These are phyloP conservation scores for Adansonia rubrostipa DNA, from an alignment of 441 rosid species.

Conservation along the genomic window DNA sequence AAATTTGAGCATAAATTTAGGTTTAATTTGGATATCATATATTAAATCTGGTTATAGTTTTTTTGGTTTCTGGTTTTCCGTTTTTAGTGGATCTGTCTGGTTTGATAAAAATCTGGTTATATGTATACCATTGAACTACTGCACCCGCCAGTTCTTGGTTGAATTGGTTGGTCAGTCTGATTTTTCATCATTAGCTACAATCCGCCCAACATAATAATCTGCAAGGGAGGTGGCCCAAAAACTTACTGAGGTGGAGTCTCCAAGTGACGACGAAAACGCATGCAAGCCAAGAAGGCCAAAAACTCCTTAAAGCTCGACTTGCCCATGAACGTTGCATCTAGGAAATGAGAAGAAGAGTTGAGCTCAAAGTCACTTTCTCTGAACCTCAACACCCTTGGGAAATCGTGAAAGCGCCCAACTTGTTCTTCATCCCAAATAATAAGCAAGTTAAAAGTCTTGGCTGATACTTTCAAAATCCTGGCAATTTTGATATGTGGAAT, in stretches of 20 bases:
- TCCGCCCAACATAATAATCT: conserved; percentile 49
- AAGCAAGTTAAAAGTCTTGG: conserved; percentile 67
- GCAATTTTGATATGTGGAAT: conserved; percentile 69
- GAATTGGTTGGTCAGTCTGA: too few species aligned
- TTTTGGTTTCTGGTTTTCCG: too few species aligned
- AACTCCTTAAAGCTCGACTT: conserved; percentile 65
- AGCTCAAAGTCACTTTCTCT: conserved; percentile 79
- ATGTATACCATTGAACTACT: too few species aligned
- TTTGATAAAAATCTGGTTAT: too few species aligned
- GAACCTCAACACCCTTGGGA: conserved; percentile 90
- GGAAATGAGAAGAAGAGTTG: conserved; percentile 76
- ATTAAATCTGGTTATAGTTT: too few species aligned
- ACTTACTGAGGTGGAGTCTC: conserved; percentile 72
- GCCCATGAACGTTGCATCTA: conserved; percentile 66
- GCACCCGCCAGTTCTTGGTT: too few species aligned
- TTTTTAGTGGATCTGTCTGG: too few species aligned
- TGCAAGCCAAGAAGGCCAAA: conserved; percentile 73
- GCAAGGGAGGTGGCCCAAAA: conserved; percentile 80
- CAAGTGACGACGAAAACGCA: conserved; percentile 78
- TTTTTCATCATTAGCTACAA: too few species aligned
- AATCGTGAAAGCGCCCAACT: conserved; percentile 65
- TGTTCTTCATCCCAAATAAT: conserved; percentile 70
- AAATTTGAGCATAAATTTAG: too few species aligned
- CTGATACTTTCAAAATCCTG: conserved; percentile 72
- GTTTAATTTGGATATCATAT: too few species aligned